phyloP scores from a whole-genome alignment of 2,329 filamentous ascomycete species.

The Fusarium dlaminii region DNA sequence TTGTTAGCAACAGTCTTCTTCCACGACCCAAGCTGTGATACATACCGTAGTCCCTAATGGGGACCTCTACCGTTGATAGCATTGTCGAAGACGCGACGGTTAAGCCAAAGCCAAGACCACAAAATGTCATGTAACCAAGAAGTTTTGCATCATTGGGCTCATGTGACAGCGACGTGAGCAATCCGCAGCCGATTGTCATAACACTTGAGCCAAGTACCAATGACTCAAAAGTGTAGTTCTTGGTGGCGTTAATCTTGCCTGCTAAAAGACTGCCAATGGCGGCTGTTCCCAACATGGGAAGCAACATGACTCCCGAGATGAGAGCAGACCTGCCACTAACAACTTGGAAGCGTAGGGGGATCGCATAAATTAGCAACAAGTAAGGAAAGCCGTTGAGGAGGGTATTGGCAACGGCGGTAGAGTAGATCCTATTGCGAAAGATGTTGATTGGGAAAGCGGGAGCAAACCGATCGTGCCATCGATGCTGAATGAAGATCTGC shows the following conservation, averaged over 20 bases:
- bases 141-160: constrained; percentile 54
- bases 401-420: constrained; percentile 54
- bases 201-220: constrained; percentile 53
- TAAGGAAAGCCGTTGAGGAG: constrained; percentile 62
- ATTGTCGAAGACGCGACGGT: constrained; percentile 59
- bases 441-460: constrained; percentile 60
- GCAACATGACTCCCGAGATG: constrained; percentile 59
- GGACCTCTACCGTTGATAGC: constrained; percentile 53
- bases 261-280: constrained; percentile 56
- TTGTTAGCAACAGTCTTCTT: constrained; percentile 26
- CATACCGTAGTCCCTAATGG: constrained; percentile 57
- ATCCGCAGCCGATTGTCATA: constrained; percentile 58
- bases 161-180: constrained; percentile 52
- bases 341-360: constrained; percentile 61
- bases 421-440: constrained; percentile 58
- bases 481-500: constrained; percentile 40
- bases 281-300: constrained; percentile 62
- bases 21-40: background rate
- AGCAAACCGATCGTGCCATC: constrained; percentile 42
- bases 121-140: constrained; percentile 59
- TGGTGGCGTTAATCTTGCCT: constrained; percentile 54
- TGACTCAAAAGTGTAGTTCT: constrained; percentile 56
- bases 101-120: constrained; percentile 64
- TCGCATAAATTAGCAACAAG: constrained; percentile 58
- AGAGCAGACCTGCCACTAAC: constrained; percentile 59